phyloP scores from a whole-genome alignment of 768 basidiomycete species.

The Phaffia australis region DNA sequence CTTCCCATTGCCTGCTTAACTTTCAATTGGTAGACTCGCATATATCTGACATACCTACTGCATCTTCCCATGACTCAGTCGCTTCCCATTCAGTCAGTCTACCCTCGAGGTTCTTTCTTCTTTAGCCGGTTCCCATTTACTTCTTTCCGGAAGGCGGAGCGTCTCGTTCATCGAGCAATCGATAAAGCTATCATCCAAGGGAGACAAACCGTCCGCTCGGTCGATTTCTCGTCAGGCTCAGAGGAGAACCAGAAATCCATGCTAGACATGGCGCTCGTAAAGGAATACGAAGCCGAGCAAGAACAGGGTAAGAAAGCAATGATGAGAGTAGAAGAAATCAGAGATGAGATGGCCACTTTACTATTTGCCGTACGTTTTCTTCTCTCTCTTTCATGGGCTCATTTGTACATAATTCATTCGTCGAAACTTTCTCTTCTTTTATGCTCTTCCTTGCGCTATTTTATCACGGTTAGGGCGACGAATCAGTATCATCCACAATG shows the following conservation, averaged over 20 bases:
- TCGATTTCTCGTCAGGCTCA: background rate
- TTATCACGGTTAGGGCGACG: background rate
- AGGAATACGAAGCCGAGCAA: background rate
- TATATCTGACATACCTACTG: background rate
- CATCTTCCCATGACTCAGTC: background rate
- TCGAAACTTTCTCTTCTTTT: too few relatives aligned
- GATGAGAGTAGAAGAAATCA: slow-evolving; percentile 1
- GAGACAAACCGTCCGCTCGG: background rate
- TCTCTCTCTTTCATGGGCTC: background rate
- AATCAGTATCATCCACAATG: slow-evolving; percentile 4
- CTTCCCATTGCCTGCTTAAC: background rate
- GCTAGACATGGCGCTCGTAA: slow-evolving; percentile 2
- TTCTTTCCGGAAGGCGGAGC: slow-evolving; percentile 1
- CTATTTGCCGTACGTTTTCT: slow-evolving; percentile 2
- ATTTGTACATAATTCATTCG: background rate
- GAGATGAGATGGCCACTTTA: slow-evolving; percentile 13
- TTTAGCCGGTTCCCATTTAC: slow-evolving; percentile 9
- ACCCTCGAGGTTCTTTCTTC: background rate
- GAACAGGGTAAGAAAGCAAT: background rate
- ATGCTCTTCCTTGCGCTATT: background rate
- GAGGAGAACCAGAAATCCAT: slow-evolving; percentile 3
- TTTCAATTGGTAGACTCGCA: background rate
- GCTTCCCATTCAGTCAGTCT: slow-evolving; percentile 6
- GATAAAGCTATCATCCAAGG: slow-evolving; percentile 1
- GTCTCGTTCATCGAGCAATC: slow-evolving; percentile 1